phyloP scores from a whole-genome alignment of 192 early-diverging fungal genomes.

The Geranomyces variabilis region DNA sequence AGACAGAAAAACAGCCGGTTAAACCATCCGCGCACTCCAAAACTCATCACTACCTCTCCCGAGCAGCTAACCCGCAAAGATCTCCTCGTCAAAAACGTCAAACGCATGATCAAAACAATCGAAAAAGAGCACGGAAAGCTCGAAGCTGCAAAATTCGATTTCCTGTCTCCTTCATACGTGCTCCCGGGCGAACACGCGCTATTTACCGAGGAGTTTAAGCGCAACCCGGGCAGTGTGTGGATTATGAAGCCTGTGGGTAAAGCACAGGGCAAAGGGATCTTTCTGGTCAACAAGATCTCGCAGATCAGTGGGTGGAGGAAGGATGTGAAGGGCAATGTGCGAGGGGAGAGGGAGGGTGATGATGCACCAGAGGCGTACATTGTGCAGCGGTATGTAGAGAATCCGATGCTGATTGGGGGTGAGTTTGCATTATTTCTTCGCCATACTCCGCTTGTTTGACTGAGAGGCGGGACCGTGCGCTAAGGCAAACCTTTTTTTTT shows the following conservation, averaged over 20 bases:
- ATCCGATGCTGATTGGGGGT: conserved; percentile 67
- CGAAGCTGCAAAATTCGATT: conserved; percentile 62
- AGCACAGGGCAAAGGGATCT: conserved; percentile 72
- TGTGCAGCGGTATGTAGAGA: conserved; percentile 67
- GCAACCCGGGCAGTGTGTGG: conserved; percentile 64
- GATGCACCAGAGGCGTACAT: conserved; percentile 63
- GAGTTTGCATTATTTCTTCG: no score
- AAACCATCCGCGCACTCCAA: no score
- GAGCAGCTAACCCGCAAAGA: conserved; percentile 69
- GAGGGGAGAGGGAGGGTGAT: conserved; percentile 34
- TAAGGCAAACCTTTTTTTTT: neutral
- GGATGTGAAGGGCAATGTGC: conserved; percentile 44
- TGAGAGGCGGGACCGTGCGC: neutral
- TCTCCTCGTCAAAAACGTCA: conserved; percentile 69
- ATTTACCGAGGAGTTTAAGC: conserved; percentile 69
- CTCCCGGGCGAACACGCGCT: conserved; percentile 66
- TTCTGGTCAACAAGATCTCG: conserved; percentile 65
- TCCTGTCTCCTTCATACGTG: conserved; percentile 60
- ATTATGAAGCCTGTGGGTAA: conserved; percentile 74
- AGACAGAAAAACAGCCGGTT: no score
- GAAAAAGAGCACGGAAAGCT: conserved; percentile 61
- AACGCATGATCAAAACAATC: conserved; percentile 67
- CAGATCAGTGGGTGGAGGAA: conserved; percentile 63
- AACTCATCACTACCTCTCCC: no score
- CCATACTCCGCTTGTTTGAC: neutral